phyloP scores from a whole-genome alignment of 257 asterid genomes.

The Osmanthus fragrans region DNA sequence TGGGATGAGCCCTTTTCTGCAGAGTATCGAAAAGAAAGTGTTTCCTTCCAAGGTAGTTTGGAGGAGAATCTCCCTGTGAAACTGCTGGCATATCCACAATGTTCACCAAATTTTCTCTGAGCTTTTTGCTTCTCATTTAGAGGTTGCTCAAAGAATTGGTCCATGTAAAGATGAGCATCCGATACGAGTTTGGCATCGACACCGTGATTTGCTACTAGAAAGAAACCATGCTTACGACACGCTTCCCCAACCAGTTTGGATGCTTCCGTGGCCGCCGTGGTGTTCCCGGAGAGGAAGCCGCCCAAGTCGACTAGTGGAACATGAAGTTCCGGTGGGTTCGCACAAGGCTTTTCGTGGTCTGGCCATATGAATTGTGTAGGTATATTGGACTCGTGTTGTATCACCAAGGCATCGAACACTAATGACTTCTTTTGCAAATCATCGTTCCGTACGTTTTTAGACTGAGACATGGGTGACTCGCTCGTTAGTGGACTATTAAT shows the following conservation, averaged over 20 bases:
- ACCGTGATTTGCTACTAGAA: constrained; percentile 74
- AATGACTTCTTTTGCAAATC: constrained; percentile 22
- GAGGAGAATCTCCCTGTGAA: constrained; percentile 85
- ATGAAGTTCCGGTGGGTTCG: constrained; percentile 38
- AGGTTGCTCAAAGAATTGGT: constrained; percentile 61
- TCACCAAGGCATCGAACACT: constrained; percentile 51
- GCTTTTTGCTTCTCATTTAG: constrained; percentile 62
- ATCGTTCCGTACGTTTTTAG: constrained; percentile 7
- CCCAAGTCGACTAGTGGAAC: constrained; percentile 70
- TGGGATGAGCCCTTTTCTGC: constrained; percentile 31
- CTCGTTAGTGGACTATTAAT: constrained; percentile 40
- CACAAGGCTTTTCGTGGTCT: constrained; percentile 69
- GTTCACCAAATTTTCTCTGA: constrained; percentile 69
- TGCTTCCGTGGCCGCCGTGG: constrained; percentile 44
- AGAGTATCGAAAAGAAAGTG: constrained; percentile 73
- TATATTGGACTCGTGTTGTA: constrained; percentile 45
- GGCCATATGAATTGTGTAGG: constrained; percentile 90
- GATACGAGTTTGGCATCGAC: constrained; percentile 51
- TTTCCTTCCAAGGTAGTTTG: constrained; percentile 95
- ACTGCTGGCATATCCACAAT: constrained; percentile 90
- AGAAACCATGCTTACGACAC: constrained; percentile 70
- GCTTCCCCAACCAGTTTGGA: constrained; percentile 66
- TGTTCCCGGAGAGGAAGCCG: constrained; percentile 73
- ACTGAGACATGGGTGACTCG: constrained; percentile 29
- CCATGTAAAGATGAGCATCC: constrained; percentile 69